Base-by-base conservation (phyloP, 257 asterid genomes). In the Ophiorrhiza pumila region DNA sequence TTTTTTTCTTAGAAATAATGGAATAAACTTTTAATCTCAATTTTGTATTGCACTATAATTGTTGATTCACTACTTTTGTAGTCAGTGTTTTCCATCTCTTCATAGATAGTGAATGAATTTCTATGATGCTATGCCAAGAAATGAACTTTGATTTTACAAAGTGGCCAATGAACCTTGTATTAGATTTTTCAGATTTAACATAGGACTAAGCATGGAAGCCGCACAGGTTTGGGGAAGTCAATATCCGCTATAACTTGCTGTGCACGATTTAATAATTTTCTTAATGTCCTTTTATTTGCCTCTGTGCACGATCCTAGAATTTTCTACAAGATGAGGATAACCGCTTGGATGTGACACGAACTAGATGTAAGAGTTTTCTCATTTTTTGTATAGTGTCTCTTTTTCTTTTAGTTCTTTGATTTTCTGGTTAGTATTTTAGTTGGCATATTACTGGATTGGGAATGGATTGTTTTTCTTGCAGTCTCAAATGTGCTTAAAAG, bases 261-360 rank as follows among this genome's bases (percentile, higher is more conserved):
- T 20, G 27, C 39, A 12, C 0, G 39, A 29, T 58, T 27, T 11
- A 29, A 13, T 29, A 3, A 27, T 25, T 56, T 57, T 57, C 63
- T 57, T 27, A 58, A 58, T 27, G 27, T 58, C 22, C 64, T 12
- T 55, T 55, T 25, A 18, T 56, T 56, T 55, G 32, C 60, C 17
- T 66, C 60, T 69, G 35, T 62, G 59, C 52, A 61, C 58, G 17
- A n/a, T 74, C 53, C 29, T 82, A 87, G 93, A 86, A 83, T 55
- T 83, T 76, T 70, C 61, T 83, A 72, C 90, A 78, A 68, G 85
- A 76, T 71, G 92, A 86, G 78, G 92, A 82, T 77, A 75, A 71
- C 43, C 82, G 79, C 43, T 68, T 90, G 85, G 92, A 88, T 77
- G 69, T 85, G 56, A 80, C 90, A 42, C 90, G 92, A 72, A 85